Conservation (phyloP, 371 early-diverging fungal genomes). For the Mucor irregularis region DNA sequence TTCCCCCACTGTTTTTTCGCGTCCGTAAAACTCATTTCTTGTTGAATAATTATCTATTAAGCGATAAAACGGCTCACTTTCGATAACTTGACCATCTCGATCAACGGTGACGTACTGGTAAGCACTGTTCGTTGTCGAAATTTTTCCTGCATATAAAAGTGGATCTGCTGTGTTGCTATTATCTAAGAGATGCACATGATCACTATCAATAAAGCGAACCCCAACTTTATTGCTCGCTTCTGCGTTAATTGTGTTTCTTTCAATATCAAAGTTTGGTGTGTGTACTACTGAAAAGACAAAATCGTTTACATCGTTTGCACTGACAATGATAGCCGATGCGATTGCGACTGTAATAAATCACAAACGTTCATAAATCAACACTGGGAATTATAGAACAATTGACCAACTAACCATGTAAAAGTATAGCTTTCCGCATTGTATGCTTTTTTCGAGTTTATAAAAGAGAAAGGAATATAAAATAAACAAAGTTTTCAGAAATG, state of each 20-base stretch:
- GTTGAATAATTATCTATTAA: neutral
- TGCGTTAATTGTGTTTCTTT: neutral
- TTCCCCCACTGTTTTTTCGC: neutral
- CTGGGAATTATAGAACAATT: too few relatives aligned
- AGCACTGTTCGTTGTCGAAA: constrained; percentile 1
- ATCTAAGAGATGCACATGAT: constrained; percentile 6
- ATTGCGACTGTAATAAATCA: neutral
- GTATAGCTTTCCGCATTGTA: neutral
- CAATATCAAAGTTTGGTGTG: neutral
- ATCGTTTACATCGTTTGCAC: neutral
- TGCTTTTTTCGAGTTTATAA: neutral
- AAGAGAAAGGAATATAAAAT: neutral
- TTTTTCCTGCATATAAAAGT: constrained; percentile 22
- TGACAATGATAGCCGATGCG: neutral
- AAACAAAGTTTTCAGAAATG: too few relatives aligned
- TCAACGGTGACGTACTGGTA: constrained; percentile 30
- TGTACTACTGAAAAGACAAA: constrained; percentile 1
- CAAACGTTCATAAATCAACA: too few relatives aligned
- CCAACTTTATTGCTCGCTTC: constrained; percentile 11
- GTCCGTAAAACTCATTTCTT: constrained; percentile 25
- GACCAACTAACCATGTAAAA: neutral
- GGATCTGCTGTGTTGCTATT: constrained; percentile 12
- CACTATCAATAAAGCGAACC: constrained; percentile 17
- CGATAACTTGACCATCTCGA: constrained; percentile 5
- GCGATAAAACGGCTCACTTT: constrained; percentile 27